phyloP scores from a whole-genome alignment of 2,329 filamentous ascomycete species.

The Fusarium marasasianum region DNA sequence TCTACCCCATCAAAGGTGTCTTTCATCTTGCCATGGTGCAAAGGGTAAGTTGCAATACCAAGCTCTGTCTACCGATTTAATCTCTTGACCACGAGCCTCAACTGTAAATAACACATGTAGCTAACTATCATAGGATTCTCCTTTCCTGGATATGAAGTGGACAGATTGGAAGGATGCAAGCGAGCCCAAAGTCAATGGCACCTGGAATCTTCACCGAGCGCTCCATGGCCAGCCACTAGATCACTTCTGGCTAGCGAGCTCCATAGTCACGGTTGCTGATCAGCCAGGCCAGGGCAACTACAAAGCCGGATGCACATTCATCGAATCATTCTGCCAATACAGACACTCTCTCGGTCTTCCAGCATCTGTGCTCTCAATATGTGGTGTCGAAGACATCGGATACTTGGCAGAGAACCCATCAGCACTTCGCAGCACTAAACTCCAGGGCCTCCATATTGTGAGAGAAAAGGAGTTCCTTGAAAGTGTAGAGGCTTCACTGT shows the following conservation, averaged over 20 bases:
- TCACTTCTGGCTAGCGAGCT: slow-evolving; percentile 47
- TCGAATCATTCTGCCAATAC: slow-evolving; percentile 21
- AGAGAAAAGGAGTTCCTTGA: slow-evolving; percentile 14
- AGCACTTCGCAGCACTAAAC: background rate
- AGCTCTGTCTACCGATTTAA: no score
- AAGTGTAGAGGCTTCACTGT: background rate
- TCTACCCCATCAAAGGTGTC: slow-evolving; percentile 36
- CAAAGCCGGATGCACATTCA: slow-evolving; percentile 8
- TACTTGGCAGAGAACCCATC: slow-evolving; percentile 14
- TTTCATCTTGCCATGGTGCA: slow-evolving; percentile 45
- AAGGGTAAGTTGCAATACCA: background rate
- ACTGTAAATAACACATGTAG: no score
- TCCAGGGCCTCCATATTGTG: background rate
- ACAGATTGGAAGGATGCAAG: slow-evolving; percentile 37
- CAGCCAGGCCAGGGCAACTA: slow-evolving; percentile 24
- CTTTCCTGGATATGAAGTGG: slow-evolving; percentile 38
- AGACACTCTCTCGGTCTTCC: slow-evolving; percentile 4
- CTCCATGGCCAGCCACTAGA: slow-evolving; percentile 37
- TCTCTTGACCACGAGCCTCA: no score
- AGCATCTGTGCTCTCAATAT: slow-evolving; percentile 11
- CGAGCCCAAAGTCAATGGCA: slow-evolving; percentile 48
- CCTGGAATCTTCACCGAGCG: slow-evolving; percentile 43
- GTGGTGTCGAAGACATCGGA: slow-evolving; percentile 11
- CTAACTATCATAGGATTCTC: no score
- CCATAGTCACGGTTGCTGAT: background rate